Base-by-base conservation (phyloP, 23 red algal species). In the Gracilariopsis chorda region DNA sequence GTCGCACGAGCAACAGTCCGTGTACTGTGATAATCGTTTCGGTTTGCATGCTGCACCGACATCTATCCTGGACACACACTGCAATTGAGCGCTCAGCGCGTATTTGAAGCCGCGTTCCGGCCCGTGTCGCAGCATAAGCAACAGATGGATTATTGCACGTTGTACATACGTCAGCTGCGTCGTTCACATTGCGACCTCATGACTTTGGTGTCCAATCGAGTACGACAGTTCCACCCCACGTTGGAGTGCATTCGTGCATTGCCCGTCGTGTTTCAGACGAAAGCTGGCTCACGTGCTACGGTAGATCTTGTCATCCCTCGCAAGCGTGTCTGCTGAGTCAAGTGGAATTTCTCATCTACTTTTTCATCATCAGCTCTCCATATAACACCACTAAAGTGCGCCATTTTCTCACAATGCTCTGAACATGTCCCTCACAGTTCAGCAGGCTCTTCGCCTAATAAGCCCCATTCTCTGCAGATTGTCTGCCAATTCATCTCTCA, bases 21-120 rank as follows among this genome's bases (percentile, higher is more conserved):
- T 80, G 56, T 91, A 91, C 48, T 91, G 88, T 73, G 88, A 91
- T 51, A 80, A 91, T n/a, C 88, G 88, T 40, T 82, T 72, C 58
- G 88, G 80, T 9, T 11, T 91, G n/a, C 5, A 9, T 33, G 88
- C 73, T 23, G 75, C 58, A 13, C 39, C 53, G 19, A 20, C 47
- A 13, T 3, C n/a, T 32, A 28, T 10, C 10, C 33, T 91, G 56
- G 34, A n/a, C n/a, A n/a, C n/a, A n/a, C n/a, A n/a, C n/a, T n/a
- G n/a, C n/a, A n/a, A n/a, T 19, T n/a, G n/a, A n/a, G n/a, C n/a
- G n/a, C n/a, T n/a, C n/a, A n/a, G n/a, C n/a, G 55, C 55, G 55
- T 59, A 5, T 59, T 59, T 27, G 67, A 44, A 0, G 67, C 67
- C 19, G 67, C 67, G 37, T 25, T 73, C n/a, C 67, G 13, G 8